Conservation (phyloP, 2,329 filamentous ascomycete species). For the Pseudogymnoascus pannorum region DNA sequence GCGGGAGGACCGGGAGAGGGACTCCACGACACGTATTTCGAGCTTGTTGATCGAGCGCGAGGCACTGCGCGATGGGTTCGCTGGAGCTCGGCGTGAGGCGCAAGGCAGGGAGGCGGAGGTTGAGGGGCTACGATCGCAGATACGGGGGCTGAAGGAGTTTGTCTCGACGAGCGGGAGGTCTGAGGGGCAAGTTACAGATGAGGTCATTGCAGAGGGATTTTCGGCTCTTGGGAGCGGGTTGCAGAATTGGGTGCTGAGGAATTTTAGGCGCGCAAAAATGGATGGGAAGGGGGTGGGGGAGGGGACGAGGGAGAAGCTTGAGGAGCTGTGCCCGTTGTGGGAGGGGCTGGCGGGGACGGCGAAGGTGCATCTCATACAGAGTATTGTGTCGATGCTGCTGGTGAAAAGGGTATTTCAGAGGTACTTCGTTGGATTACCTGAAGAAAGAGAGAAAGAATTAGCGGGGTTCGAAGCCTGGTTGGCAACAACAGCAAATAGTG, state of each 20-base stretch:
- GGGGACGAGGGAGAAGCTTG: constrained; percentile 36
- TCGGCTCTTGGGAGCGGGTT: constrained; percentile 56
- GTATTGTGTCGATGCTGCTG: constrained; percentile 50
- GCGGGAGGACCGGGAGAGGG: constrained; percentile 32
- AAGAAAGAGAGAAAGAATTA: constrained; percentile 45
- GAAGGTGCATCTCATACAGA: constrained; percentile 57
- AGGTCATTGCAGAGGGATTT: constrained; percentile 57
- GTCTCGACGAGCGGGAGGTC: constrained; percentile 59
- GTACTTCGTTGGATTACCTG: constrained; percentile 56
- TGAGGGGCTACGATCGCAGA: constrained; percentile 47
- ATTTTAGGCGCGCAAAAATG: constrained; percentile 57
- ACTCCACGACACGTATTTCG: constrained; percentile 24
- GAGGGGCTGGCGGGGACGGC: constrained; percentile 44
- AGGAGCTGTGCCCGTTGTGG: constrained; percentile 50
- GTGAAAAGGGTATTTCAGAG: constrained; percentile 54
- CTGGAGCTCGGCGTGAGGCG: constrained; percentile 39
- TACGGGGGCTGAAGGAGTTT: constrained; percentile 62
- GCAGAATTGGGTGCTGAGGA: constrained; percentile 67
- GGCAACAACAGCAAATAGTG: constrained; percentile 32
- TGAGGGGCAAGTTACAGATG: constrained; percentile 56
- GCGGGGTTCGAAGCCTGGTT: constrained; percentile 42
- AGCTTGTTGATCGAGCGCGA: constrained; percentile 26
- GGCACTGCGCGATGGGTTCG: constrained; percentile 41
- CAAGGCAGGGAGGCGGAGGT: constrained; percentile 50
- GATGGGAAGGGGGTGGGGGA: constrained; percentile 39